Base-by-base conservation (phyloP, 2,329 filamentous ascomycete species). In the Aspergillus pseudoglaucus region DNA sequence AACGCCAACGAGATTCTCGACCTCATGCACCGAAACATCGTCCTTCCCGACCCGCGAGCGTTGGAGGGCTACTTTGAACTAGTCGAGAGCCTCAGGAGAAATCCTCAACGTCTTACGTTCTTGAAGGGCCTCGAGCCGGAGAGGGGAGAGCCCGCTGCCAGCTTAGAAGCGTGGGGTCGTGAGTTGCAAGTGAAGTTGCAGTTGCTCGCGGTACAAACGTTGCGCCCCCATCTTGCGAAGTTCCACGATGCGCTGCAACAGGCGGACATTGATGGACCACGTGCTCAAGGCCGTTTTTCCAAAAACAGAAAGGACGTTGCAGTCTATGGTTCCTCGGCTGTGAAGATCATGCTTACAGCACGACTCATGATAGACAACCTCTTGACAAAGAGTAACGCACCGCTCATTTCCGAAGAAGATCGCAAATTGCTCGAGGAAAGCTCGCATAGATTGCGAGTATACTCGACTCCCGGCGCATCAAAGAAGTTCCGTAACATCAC, bases 1-100 rank as follows among this genome's bases (percentile, higher is more conserved):
- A 77, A 85, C 54, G 85, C 87, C 4, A 80, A 75, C 44, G 67
- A 74, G 44, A 74, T 95, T 22, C 70, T 95, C 25, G 74, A 82
- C 45, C 63, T 79, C 44, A 90, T 90, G 84, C 47, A 56, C 23
- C 46, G 56, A 27, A 37, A 51, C 15, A 50, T 64, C 25, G 42
- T 60, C 12, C 48, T 68, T 8, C 62, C 67, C 2, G 62, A 67
- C 25, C 53, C 60, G 12, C 55, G 58, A 30, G 58, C 60, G 8
- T 44, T 70, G 12, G 53, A 55, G 2, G 54, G 50, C 6, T 70
- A 70, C 40, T 30, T 67, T 7, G 55, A 58, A 3, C 47, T 67
- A 14, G 48, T 67, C 25, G 52, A 57, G 4, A 42, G 44, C 4
- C 45, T 68, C n/a, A 47, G 54, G 15, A 48, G 56, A 6, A 60